Percentiles rank a stretch among this genome's conserved stretches.
Conservation (phyloP, 2,329 filamentous ascomycete genomes). For the Epichloe coenophiala region DNA sequence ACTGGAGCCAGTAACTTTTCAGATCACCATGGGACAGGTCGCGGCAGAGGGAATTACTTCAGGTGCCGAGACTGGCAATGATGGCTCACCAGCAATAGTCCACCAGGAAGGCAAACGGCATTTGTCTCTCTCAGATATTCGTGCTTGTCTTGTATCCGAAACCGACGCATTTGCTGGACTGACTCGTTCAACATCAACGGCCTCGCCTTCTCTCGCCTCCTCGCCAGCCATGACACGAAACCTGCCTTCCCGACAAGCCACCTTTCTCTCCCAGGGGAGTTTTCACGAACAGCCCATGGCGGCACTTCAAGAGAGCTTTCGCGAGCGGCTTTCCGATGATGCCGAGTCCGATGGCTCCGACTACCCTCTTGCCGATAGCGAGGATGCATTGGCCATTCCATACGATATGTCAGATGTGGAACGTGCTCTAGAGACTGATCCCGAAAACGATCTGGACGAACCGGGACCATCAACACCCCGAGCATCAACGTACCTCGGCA, state of each 20-base stretch:
- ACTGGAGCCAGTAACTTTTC: slow-evolving; percentile 46
- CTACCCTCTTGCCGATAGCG: slow-evolving; percentile 32
- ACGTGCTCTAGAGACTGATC: slow-evolving; percentile 22
- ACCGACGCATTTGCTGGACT: slow-evolving; percentile 50
- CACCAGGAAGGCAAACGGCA: slow-evolving; percentile 52
- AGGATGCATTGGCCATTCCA: slow-evolving; percentile 42
- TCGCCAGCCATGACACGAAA: slow-evolving; percentile 37
- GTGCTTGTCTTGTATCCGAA: slow-evolving; percentile 53
- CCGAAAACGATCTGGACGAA: slow-evolving; percentile 22
- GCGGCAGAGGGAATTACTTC: slow-evolving; percentile 54
- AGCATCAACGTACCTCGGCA: slow-evolving; percentile 32
- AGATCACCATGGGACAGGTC: slow-evolving; percentile 50
- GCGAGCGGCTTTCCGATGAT: slow-evolving; percentile 11
- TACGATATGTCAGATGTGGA: slow-evolving; percentile 28
- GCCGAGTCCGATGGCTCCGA: slow-evolving; percentile 10
- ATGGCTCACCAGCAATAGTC: slow-evolving; percentile 19
- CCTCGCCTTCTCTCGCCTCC: slow-evolving; percentile 27
- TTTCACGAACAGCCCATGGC: slow-evolving; percentile 13
- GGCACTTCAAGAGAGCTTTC: slow-evolving; percentile 14
- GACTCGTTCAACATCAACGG: slow-evolving; percentile 40
- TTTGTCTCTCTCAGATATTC: slow-evolving; percentile 48
- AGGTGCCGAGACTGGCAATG: slow-evolving; percentile 12
- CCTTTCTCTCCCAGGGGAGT: slow-evolving; percentile 15
- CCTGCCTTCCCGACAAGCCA: slow-evolving; percentile 20
- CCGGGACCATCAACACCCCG: slow-evolving; percentile 36